These are phyloP conservation scores for Colletotrichum musicola DNA, from an alignment of 2,329 filamentous ascomycete species.

Conservation along the genomic window DNA sequence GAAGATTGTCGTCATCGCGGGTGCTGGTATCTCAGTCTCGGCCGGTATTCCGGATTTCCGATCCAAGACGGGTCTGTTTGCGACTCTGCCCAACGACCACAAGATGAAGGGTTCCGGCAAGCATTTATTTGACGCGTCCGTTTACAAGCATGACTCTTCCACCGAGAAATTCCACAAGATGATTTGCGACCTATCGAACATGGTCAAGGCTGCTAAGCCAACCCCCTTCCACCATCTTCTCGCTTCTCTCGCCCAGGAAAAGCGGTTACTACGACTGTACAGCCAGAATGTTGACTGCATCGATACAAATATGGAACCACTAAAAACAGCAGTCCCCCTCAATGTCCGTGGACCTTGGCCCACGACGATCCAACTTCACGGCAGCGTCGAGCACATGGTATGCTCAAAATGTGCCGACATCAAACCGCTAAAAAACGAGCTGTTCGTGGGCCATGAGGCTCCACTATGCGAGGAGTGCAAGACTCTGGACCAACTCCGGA, in stretches of 20 bases:
- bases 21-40: constrained; percentile 96
- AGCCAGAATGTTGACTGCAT: constrained; percentile 98
- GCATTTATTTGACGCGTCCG: constrained; percentile 95
- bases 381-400: constrained; percentile 94
- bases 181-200: constrained; percentile 87
- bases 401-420: constrained; percentile 92
- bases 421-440: constrained; percentile 78
- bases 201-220: constrained; percentile 82
- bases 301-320: constrained; percentile 84
- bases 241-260: constrained; percentile 88
- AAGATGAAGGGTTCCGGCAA: constrained; percentile 95
- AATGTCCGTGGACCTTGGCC: constrained; percentile 91
- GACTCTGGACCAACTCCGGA: constrained; percentile 81
- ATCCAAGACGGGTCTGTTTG: constrained; percentile 90
- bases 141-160: constrained; percentile 91
- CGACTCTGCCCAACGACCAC: constrained; percentile 84
- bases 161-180: constrained; percentile 95
- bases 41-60: constrained; percentile 98
- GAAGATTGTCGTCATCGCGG: constrained; percentile 97
- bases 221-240: constrained; percentile 95
- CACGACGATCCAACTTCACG: constrained; percentile 91
- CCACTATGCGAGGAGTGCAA: constrained; percentile 84
- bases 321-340: constrained; percentile 85
- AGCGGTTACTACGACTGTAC: constrained; percentile 89
- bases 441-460: constrained; percentile 87